These are phyloP conservation scores for Colletotrichum neosansevieriae DNA, from an alignment of 2,329 filamentous ascomycete species.

Conservation along the genomic window DNA sequence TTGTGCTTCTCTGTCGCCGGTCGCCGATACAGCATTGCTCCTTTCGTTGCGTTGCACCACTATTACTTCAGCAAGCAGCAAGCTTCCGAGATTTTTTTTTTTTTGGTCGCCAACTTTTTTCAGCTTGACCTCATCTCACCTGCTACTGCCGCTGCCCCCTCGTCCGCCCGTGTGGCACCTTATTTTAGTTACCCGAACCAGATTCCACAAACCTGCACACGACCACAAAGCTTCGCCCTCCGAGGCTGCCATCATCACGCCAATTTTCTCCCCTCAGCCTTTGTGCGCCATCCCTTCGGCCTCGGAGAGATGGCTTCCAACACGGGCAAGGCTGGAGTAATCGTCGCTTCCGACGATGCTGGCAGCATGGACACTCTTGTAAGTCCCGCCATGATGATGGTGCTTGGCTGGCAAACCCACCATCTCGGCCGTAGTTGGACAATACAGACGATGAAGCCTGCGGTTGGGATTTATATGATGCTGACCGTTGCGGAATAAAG, in stretches of 20 bases:
- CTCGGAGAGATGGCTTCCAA: conserved; percentile 52
- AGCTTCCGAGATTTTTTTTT: conserved; percentile 37
- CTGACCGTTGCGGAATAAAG: conserved; percentile 50
- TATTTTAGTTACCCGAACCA: conserved; percentile 39
- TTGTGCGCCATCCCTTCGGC: conserved; percentile 26
- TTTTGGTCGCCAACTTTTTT: conserved; percentile 8
- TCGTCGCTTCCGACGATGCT: conserved; percentile 65
- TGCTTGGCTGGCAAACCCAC: not conserved
- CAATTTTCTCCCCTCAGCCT: conserved; percentile 18
- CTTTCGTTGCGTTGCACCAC: conserved; percentile 14
- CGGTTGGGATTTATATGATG: conserved; percentile 12
- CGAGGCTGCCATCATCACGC: conserved; percentile 34
- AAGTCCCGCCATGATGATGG: conserved; percentile 48
- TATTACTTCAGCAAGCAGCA: conserved; percentile 37
- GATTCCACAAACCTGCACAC: conserved; percentile 39
- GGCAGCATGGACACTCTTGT: conserved; percentile 70
- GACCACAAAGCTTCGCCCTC: conserved; percentile 35
- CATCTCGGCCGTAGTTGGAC: not conserved
- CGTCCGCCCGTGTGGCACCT: conserved; percentile 39
- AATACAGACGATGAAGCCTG: not conserved
- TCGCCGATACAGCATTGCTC: conserved; percentile 11
- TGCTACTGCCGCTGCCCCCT: conserved; percentile 21
- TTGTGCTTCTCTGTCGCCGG: conserved; percentile 18
- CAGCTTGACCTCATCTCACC: conserved; percentile 25
- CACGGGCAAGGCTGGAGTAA: conserved; percentile 68